Conservation (phyloP, 140 eudicot genomes). For the Bidens hawaiensis region DNA sequence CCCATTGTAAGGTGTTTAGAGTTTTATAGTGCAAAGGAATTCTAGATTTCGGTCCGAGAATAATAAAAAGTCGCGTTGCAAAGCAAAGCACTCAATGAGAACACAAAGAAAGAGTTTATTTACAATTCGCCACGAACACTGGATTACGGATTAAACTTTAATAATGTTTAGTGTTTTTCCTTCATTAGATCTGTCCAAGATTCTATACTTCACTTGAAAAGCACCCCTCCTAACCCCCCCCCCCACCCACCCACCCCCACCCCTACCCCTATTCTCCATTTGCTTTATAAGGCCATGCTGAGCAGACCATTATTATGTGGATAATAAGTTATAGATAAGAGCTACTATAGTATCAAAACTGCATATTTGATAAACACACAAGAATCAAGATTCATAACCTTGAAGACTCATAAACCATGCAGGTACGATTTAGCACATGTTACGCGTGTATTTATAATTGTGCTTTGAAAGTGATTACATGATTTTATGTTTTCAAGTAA, state of each 20-base stretch:
- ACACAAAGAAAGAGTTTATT: conserved; percentile 47
- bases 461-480: conserved; percentile 5
- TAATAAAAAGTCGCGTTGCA: conserved; percentile 36
- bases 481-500: background rate
- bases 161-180: conserved; percentile 21
- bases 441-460: too few species aligned
- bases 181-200: conserved; percentile 49
- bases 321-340: conserved; percentile 38
- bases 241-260: conserved; percentile 24
- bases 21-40: conserved; percentile 53
- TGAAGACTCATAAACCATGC: conserved; percentile 30
- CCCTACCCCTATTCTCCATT: conserved; percentile 24
- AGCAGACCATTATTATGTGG: conserved; percentile 32
- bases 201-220: conserved; percentile 72
- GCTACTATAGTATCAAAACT: conserved; percentile 25
- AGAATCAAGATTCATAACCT: conserved; percentile 30
- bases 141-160: conserved; percentile 23
- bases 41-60: conserved; percentile 35
- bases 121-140: conserved; percentile 36
- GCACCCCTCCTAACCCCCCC: conserved; percentile 30
- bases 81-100: conserved; percentile 30
- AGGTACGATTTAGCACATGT: conserved; percentile 38
- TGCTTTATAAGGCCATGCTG: conserved; percentile 61
- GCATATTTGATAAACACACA: conserved; percentile 17
- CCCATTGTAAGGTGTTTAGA: conserved; percentile 68